Conservation (phyloP, 106 monocot species). For the Alisma plantagoaquatica region DNA sequence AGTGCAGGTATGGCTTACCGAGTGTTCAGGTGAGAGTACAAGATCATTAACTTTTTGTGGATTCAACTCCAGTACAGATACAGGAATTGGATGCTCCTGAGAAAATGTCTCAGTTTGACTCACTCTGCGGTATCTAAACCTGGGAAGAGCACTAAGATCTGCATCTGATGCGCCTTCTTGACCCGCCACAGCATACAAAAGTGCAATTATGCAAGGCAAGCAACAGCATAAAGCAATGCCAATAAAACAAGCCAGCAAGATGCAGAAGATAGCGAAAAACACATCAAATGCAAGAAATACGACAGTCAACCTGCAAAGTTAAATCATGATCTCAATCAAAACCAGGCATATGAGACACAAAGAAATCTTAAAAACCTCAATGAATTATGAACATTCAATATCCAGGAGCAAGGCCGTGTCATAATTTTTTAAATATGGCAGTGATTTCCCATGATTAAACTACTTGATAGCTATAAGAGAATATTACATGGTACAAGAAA, state of each 20-base stretch:
- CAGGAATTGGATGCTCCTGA: neutral
- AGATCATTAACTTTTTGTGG: slow-evolving; percentile 10
- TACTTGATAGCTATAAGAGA: no score
- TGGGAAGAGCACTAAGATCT: slow-evolving; percentile 24
- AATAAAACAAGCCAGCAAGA: slow-evolving; percentile 20
- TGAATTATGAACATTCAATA: no score
- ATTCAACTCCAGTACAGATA: slow-evolving; percentile 1
- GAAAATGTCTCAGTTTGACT: slow-evolving; percentile 1
- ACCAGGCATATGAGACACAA: no score
- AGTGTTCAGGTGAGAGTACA: slow-evolving; percentile 25
- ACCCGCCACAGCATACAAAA: slow-evolving; percentile 26
- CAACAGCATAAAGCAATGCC: slow-evolving; percentile 32
- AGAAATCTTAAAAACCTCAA: no score
- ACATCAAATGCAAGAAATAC: slow-evolving; percentile 25
- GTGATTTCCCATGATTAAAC: no score
- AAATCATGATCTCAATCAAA: no score
- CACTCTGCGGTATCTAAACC: slow-evolving; percentile 12
- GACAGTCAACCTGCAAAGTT: slow-evolving; percentile 16
- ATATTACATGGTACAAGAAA: no score
- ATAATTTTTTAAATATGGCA: no score
- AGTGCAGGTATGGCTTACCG: slow-evolving; percentile 28
- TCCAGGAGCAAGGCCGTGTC: no score
- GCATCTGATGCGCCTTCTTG: slow-evolving; percentile 35
- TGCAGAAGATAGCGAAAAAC: slow-evolving; percentile 23
- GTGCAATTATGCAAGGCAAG: slow-evolving; percentile 26